These are phyloP conservation scores for Alternaria triticimaculans DNA, from an alignment of 2,329 filamentous ascomycete species.

Conservation along the genomic window DNA sequence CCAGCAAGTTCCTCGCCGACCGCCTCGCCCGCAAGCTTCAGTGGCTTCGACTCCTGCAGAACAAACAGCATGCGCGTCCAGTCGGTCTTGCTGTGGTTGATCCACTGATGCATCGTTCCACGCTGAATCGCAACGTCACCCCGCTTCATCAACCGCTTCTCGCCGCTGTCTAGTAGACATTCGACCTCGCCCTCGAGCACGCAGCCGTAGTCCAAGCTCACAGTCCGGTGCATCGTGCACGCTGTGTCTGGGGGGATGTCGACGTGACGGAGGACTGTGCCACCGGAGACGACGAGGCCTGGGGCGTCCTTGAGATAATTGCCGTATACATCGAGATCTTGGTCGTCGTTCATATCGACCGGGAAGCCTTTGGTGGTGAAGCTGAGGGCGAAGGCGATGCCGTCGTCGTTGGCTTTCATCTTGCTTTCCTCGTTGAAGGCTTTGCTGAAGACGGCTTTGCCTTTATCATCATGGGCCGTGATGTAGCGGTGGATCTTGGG, in stretches of 20 bases:
- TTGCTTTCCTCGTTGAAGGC: constrained; percentile 45
- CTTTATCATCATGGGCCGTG: constrained; percentile 45
- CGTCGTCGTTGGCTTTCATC: constrained; percentile 50
- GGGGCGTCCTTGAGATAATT: constrained; percentile 54
- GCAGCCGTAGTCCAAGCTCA: constrained; percentile 50
- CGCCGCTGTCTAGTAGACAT: constrained; percentile 48
- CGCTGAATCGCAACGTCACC: constrained; percentile 50
- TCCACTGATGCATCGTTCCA: constrained; percentile 51
- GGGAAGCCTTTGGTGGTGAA: constrained; percentile 60
- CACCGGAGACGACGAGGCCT: constrained; percentile 57
- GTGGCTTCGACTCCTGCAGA: constrained; percentile 44
- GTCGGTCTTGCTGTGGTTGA: constrained; percentile 42
- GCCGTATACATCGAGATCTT: constrained; percentile 57
- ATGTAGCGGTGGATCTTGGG: constrained; percentile 46
- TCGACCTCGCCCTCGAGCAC: constrained; percentile 50
- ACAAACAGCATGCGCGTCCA: constrained; percentile 50
- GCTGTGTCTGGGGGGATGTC: constrained; percentile 45
- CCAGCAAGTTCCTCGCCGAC: constrained; percentile 45
- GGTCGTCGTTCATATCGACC: constrained; percentile 53
- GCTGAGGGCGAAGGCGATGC: constrained; percentile 57
- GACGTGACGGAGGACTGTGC: constrained; percentile 55
- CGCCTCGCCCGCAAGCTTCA: constrained; percentile 39
- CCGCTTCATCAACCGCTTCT: constrained; percentile 46
- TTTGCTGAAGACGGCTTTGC: constrained; percentile 47
- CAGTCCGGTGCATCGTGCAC: constrained; percentile 51